phyloP scores from a whole-genome alignment of 2,329 filamentous ascomycete species.

The Rhinocladiella mackenziei region DNA sequence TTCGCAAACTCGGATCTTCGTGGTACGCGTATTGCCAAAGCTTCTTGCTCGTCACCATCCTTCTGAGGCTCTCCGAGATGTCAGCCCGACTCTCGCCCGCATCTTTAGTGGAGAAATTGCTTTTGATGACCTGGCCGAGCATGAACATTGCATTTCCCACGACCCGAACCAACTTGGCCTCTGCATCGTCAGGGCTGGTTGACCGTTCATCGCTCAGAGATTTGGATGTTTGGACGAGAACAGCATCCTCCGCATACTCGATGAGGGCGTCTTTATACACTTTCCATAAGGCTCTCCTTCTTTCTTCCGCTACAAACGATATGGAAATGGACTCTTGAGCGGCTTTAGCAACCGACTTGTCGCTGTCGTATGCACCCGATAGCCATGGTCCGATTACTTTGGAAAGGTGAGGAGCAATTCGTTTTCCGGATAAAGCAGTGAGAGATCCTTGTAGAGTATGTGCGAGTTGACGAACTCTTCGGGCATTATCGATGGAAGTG shows the following conservation, averaged over 20 bases:
- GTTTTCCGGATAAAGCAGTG: constrained; percentile 62
- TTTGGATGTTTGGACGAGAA: constrained; percentile 69
- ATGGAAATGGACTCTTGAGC: constrained; percentile 70
- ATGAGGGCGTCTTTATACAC: constrained; percentile 77
- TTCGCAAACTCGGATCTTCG: constrained; percentile 55
- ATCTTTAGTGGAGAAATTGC: constrained; percentile 6
- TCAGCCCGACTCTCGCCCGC: constrained; percentile 32
- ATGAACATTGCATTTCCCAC: constrained; percentile 57
- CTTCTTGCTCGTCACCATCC: constrained; percentile 58
- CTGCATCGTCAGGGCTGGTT: constrained; percentile 76
- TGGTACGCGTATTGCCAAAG: constrained; percentile 59
- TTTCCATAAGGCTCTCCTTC: constrained; percentile 70
- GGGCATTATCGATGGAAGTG: constrained; percentile 81
- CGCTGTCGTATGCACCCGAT: constrained; percentile 80
- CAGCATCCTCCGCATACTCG: constrained; percentile 73
- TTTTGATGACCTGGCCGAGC: constrained; percentile 50
- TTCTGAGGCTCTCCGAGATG: constrained; percentile 26
- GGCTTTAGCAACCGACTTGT: constrained; percentile 70
- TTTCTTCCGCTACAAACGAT: constrained; percentile 77
- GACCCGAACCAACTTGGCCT: constrained; percentile 80
- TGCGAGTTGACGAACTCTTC: constrained; percentile 80
- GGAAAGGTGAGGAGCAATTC: constrained; percentile 75
- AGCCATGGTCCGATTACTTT: constrained; percentile 85
- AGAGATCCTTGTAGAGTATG: constrained; percentile 68
- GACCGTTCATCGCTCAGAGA: constrained; percentile 87